Base-by-base conservation (phyloP, 2,329 filamentous ascomycete genomes). In the Trichoderma sp. region DNA sequence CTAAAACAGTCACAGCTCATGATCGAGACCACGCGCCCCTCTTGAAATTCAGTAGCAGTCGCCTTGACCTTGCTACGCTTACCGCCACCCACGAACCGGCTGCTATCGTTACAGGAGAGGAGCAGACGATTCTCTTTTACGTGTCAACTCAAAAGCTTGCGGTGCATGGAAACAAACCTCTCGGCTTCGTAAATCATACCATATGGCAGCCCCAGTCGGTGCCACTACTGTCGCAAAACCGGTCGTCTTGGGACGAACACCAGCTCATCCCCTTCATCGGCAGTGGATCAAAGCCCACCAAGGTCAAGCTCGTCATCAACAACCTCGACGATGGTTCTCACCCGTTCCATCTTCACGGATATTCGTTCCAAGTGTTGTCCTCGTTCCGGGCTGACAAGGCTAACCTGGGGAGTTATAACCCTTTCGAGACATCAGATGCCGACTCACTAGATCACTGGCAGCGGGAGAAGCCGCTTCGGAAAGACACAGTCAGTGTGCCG, bases 261-360 rank as follows among this genome's bases (percentile, higher is more conserved):
- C 80, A 81, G 31, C 62, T 81, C 3, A 65, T 81, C 16, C 77
- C 78, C 0, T 78, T 78, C 18, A 69, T 81, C 8, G 63, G 59
- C 7, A 76, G 71, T 14, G 71, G 77, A 1, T 64, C 76, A 3
- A 67, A 69, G 1, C 76, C 78, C 8, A 71, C 27, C 2, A 65
- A 77, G 5, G 77, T 83, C 8, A 81, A 81, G 67, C 76, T 83
- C 14, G 76, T 82, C 38, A 80, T 83, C 21, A 83, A 82, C 77
- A 83, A 83, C 41, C 77, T 83, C 8, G 82, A 83, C 45, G 82
- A 83, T 63, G 81, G 82, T 2, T 77, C 79, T 16, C 82, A 83
- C 29, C 82, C 81, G 0, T 79, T 83, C 29, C 90, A 92, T 81
- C 82, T 92, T 0, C 91, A 92, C 81, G 89, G 89, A 0, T 85